Base-by-base conservation (phyloP, 768 basidiomycete species). In the Kwoniella sp. region DNA sequence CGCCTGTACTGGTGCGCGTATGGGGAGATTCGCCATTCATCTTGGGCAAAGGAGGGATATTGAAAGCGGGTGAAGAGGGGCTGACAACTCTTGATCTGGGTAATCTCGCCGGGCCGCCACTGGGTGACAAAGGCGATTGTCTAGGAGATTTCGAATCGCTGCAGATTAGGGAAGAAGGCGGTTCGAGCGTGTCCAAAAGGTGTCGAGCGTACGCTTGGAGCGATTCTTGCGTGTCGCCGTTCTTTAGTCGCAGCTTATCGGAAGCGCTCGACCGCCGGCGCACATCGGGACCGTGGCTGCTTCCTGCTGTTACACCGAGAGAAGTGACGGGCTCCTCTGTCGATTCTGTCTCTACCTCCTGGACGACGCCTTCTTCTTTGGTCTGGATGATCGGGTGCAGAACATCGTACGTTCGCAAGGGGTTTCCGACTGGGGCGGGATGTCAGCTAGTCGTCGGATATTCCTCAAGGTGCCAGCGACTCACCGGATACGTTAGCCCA, bases 401-500 rank as follows among this genome's bases (percentile, higher is more conserved):
- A 1, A 97, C 80, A 78, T 97, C 90, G 72, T 95, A 96, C 0
- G 88, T 86, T 37, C 83, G 80, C 1, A 85, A 82, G 1, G 84
- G 82, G 25, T 84, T 82, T 12, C 85, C 85, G 0, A 84, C 84
- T 84, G n/a, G n/a, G n/a, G n/a, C n/a, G n/a, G n/a, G n/a, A n/a
- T n/a, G n/a, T n/a, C n/a, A n/a, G n/a, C n/a, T n/a, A n/a, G n/a
- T n/a, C n/a, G n/a, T n/a, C n/a, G n/a, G n/a, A n/a, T n/a, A n/a
- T n/a, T n/a, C n/a, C n/a, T n/a, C n/a, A n/a, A n/a, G n/a, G n/a
- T n/a, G n/a, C n/a, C n/a, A 36, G 8, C 27, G 15, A 77, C 87
- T 54, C 69, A 92, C 93, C 86, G 50, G 86, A 82, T 61, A 96
- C 90, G 68, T 93, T 83, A 62, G 91, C 93, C 81, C 96, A 97